phyloP scores from a whole-genome alignment of 768 basidiomycete genomes.

The Ramaria rubella region DNA sequence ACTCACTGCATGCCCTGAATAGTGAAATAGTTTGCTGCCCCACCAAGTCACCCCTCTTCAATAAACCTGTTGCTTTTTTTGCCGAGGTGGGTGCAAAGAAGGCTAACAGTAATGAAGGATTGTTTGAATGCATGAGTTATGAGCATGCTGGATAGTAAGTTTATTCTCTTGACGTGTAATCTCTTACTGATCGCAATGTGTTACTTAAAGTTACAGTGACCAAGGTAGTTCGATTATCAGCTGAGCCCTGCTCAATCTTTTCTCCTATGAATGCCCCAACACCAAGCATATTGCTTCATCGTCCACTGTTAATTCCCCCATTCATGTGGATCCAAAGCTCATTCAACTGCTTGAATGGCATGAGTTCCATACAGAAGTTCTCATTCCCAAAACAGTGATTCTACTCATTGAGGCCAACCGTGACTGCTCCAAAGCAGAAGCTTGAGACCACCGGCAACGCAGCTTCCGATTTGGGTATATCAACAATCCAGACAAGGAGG shows the following conservation, averaged over 20 bases:
- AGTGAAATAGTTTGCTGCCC: no score
- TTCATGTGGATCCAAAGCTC: neutral
- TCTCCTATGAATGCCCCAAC: no score
- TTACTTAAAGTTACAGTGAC: neutral
- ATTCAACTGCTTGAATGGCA: neutral
- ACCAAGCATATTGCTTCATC: no score
- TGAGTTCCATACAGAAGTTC: neutral
- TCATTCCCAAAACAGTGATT: neutral
- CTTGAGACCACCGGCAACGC: neutral
- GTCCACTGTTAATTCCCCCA: neutral
- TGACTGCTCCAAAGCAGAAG: neutral
- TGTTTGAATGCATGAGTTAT: no score
- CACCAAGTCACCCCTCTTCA: no score
- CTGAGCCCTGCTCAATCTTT: neutral
- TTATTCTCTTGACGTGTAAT: neutral
- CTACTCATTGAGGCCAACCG: neutral
- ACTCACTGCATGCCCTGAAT: no score
- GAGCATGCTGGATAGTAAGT: neutral
- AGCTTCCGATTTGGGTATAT: neutral
- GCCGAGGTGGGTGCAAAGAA: no score
- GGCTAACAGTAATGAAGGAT: no score
- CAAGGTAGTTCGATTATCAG: neutral
- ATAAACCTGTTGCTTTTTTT: no score
- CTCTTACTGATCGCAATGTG: neutral
- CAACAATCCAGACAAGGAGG: neutral